These are phyloP conservation scores for Capronia coronata DNA, from an alignment of 2,329 filamentous ascomycete species.

Conservation along the genomic window DNA sequence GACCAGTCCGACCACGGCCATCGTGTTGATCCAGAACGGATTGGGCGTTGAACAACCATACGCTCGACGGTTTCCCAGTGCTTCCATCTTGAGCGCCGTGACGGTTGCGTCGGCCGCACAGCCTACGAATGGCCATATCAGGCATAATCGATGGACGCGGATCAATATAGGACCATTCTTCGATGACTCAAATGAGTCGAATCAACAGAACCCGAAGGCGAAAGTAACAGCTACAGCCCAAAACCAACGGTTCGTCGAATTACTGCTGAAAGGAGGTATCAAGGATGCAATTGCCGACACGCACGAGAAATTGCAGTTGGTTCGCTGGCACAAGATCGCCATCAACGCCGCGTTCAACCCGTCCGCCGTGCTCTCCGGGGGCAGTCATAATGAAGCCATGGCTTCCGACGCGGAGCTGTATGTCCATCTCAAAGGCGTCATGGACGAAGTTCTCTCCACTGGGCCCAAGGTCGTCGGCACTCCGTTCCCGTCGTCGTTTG, in stretches of 20 bases:
- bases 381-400: constrained; percentile 61
- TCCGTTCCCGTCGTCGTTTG: constrained; percentile 55
- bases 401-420: constrained; percentile 57
- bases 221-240: constrained; percentile 31
- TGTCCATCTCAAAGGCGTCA: constrained; percentile 57
- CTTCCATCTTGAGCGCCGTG: constrained; percentile 60
- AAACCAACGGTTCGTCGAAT: constrained; percentile 42
- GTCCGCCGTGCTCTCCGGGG: constrained; percentile 60
- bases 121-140: constrained; percentile 54
- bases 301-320: constrained; percentile 60
- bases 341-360: constrained; percentile 73
- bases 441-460: constrained; percentile 62
- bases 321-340: constrained; percentile 70
- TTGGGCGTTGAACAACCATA: constrained; percentile 65
- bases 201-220: too few species aligned
- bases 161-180: constrained; percentile 63
- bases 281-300: constrained; percentile 59
- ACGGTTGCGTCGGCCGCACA: constrained; percentile 65
- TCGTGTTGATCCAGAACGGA: constrained; percentile 65
- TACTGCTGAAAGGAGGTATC: constrained; percentile 50
- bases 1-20: constrained; percentile 46
- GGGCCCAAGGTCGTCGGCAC: constrained; percentile 58
- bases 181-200: constrained; percentile 41
- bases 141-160: constrained; percentile 67
- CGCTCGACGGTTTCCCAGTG: constrained; percentile 53